Base-by-base conservation (phyloP, 352 stramenopile genomes). In the Phytophthora boehmeriae region DNA sequence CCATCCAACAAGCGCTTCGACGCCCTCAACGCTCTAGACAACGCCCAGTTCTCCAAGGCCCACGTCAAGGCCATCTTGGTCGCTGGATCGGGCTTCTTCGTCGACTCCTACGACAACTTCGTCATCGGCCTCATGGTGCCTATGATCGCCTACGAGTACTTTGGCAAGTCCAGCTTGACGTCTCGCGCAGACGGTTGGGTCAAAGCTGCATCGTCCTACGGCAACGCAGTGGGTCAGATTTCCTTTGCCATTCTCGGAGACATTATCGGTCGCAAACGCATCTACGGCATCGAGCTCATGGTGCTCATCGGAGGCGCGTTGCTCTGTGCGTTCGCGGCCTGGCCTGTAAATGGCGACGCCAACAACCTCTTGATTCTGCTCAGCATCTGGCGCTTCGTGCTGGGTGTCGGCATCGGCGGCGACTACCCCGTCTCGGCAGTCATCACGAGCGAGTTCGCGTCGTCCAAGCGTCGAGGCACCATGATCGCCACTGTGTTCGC, bases 91-190 rank as follows among this genome's bases (percentile, higher is more conserved):
- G 74, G 74, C 16, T 83, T 83, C 68, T 79, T 83, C 28, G 68
- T 83, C 51, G 75, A 83, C 61, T 83, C 71, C 56, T 83, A 80
- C 60, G 75, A 83, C 57, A 83, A 83, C 63, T 83, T 83, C 44
- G 71, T 80, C 36, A 83, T 83, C 58, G 71, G 62, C 27, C 60
- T 79, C 48, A 76, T 79, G 54, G 68, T 76, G 51, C 69, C 69
- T 34, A 79, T 76, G 75, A 80, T 80, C 62, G 68, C 75, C 22
- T 83, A 78, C 55, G 75, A 80, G 50, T 80, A 83, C 66, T 83
- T 76, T 42, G 56, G 47, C 59, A 76, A 72, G 46, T 71, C 66
- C 23, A 72, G 64, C 38, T 49, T 83, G 22, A 44, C 55, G 10
- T 68, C 65, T 19, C 54, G 53, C 16, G 55, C 68, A 28, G 73